Conservation (phyloP, 139 green algal species). For the Chlamydomonas urium region DNA sequence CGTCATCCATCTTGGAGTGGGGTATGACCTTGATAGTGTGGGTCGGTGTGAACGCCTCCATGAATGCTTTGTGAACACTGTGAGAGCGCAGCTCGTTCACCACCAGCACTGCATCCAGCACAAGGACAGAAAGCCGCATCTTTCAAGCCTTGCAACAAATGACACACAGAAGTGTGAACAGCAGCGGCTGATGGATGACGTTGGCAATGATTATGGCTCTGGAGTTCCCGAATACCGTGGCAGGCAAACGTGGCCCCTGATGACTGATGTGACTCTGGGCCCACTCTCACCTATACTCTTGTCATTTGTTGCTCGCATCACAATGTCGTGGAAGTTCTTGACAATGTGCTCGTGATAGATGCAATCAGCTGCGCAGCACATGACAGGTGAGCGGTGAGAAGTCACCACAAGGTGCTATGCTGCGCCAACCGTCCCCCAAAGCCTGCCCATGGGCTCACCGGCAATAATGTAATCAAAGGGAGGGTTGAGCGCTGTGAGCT, state of each 20-base stretch:
- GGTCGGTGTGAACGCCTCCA: constrained; percentile 44
- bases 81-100: constrained; percentile 77
- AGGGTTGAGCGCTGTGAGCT: constrained; percentile 27
- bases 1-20: constrained; percentile 45
- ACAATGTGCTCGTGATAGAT: constrained; percentile 81
- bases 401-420: constrained; percentile 17
- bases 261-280: no score
- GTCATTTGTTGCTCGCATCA: constrained; percentile 49
- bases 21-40: constrained; percentile 60
- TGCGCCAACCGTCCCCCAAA: constrained; percentile 9
- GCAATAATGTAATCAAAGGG: constrained; percentile 75
- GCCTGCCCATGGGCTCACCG: constrained; percentile 1
- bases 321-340: constrained; percentile 49
- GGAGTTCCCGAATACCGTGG: no score
- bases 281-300: constrained; percentile 21
- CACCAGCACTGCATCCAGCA: constrained; percentile 70
- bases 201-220: no score
- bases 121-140: no score
- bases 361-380: constrained; percentile 63
- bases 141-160: no score
- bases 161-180: no score
- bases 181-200: no score
- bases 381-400: no score
- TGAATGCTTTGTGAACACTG: constrained; percentile 67
- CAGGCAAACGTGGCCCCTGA: no score